Conservation (phyloP, 192 early-diverging fungal species). For the Gigaspora rosea region DNA sequence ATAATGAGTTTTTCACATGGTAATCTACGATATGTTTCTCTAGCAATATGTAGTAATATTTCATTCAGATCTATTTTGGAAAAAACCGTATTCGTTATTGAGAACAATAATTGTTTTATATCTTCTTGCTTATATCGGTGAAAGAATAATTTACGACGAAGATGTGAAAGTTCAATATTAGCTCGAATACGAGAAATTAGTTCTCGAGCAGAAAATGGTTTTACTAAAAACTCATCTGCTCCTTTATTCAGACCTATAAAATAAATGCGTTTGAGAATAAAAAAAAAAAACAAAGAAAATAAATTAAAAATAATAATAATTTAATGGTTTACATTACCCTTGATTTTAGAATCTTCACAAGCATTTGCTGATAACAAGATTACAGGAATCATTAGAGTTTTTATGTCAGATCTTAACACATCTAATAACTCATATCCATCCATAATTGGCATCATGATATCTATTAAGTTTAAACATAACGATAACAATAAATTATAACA, state of each 20-base stretch:
- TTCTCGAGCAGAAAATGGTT: conserved; percentile 52
- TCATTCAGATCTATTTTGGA: conserved; percentile 38
- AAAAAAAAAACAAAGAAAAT: too few relatives aligned
- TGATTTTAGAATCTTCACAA: conserved; percentile 41
- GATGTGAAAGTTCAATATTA: conserved; percentile 50
- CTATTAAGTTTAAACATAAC: conserved; percentile 11
- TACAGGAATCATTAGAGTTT: conserved; percentile 50
- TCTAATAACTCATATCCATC: conserved; percentile 55
- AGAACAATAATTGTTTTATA: conserved; percentile 45
- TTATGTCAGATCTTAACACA: conserved; percentile 38
- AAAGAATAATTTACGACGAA: conserved; percentile 44
- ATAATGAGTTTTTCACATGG: conserved; percentile 41
- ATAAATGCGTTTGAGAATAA: too few relatives aligned
- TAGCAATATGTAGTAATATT: conserved; percentile 35
- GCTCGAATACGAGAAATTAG: conserved; percentile 56
- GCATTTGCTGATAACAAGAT: conserved; percentile 59
- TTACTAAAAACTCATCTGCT: conserved; percentile 62
- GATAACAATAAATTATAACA: conserved; percentile 16
- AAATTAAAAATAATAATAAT: too few relatives aligned
- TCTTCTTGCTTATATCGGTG: conserved; percentile 39
- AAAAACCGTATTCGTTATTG: conserved; percentile 40
- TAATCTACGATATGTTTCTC: conserved; percentile 42
- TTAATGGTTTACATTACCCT: too few relatives aligned
- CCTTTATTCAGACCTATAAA: conserved; percentile 47
- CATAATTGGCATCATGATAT: conserved; percentile 66